Evolutionary conservation across 2,329 filamentous ascomycete genomes (phyloP).

Genomic region (Neocatenulostroma microsporum): DNA sequence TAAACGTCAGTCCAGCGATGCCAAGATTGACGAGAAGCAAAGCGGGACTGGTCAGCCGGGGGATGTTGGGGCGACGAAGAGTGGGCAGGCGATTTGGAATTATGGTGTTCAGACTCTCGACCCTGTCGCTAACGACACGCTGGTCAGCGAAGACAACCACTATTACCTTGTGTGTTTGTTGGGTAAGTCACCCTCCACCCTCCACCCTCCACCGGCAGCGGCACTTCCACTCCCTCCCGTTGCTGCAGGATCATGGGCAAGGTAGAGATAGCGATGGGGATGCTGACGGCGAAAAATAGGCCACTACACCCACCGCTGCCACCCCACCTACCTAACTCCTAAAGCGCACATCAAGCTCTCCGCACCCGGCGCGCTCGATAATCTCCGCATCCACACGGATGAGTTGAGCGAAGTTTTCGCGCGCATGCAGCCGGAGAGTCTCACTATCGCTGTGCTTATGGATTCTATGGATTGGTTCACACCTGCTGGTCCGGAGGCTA

Average conservation of each 20-base stretch:
- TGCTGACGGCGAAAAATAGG: too few species aligned
- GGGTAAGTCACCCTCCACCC: too few species aligned
- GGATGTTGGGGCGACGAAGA: slow-evolving; percentile 38
- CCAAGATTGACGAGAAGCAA: slow-evolving; percentile 18
- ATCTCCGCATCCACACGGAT: slow-evolving; percentile 81
- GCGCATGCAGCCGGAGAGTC: slow-evolving; percentile 67
- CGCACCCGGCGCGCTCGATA: slow-evolving; percentile 62
- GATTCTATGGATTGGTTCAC: slow-evolving; percentile 99
- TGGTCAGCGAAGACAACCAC: slow-evolving; percentile 80
- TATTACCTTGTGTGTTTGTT: slow-evolving; percentile 86
- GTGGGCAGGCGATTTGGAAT: slow-evolving; percentile 76
- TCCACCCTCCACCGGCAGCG: too few species aligned
- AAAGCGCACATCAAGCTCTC: slow-evolving; percentile 70
- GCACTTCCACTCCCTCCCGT: too few species aligned
- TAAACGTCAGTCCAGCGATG: slow-evolving; percentile 22
- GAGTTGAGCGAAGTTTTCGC: slow-evolving; percentile 86
- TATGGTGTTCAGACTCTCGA: slow-evolving; percentile 94
- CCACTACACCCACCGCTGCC: slow-evolving; percentile 61
- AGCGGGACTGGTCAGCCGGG: slow-evolving; percentile 20
- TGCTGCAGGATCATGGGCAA: too few species aligned
- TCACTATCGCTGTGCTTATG: slow-evolving; percentile 90
- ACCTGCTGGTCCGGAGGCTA: slow-evolving; percentile 51
- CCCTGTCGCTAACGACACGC: slow-evolving; percentile 73
- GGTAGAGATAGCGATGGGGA: too few species aligned
- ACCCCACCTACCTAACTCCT: slow-evolving; percentile 72